Evolutionary conservation across 345 rosid species (phyloP).

Genomic region (Melaleuca quinquenervia): DNA sequence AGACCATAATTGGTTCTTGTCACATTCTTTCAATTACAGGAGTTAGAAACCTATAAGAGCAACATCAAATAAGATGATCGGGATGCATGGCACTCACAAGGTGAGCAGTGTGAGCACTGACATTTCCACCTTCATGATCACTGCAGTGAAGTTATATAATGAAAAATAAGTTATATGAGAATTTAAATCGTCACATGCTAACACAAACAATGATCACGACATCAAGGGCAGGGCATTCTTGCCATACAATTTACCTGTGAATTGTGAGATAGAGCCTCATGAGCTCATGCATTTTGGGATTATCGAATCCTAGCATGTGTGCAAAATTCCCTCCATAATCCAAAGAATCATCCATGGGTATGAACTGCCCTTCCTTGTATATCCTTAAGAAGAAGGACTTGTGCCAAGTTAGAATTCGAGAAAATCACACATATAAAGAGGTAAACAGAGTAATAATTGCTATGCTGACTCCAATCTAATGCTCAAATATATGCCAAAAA

Average conservation of each 20-base stretch:
- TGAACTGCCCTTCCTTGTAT: constrained; percentile 67
- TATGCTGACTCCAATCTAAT: not conserved
- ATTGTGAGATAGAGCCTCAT: constrained; percentile 98
- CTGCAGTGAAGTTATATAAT: constrained; percentile 21
- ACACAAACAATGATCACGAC: not conserved
- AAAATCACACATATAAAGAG: not conserved
- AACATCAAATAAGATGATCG: not conserved
- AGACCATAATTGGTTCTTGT: not conserved
- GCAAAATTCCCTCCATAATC: constrained; percentile 94
- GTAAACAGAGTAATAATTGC: not conserved
- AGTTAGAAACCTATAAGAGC: not conserved
- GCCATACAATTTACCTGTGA: constrained; percentile 49
- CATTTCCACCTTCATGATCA: constrained; percentile 99
- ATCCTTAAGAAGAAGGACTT: constrained; percentile 30
- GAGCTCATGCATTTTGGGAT: constrained; percentile 80
- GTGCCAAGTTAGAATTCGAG: not conserved
- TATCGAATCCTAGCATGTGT: constrained; percentile 86
- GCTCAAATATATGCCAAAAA: not conserved
- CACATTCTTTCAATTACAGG: not conserved
- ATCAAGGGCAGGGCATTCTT: not conserved
- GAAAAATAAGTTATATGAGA: not conserved
- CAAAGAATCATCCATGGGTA: constrained; percentile 58
- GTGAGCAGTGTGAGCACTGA: constrained; percentile 98
- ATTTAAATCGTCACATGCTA: not conserved
- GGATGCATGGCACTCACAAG: constrained; percentile 39